Conservation (phyloP, 2,329 filamentous ascomycete species). For the Pestalotiopsis sp. region DNA sequence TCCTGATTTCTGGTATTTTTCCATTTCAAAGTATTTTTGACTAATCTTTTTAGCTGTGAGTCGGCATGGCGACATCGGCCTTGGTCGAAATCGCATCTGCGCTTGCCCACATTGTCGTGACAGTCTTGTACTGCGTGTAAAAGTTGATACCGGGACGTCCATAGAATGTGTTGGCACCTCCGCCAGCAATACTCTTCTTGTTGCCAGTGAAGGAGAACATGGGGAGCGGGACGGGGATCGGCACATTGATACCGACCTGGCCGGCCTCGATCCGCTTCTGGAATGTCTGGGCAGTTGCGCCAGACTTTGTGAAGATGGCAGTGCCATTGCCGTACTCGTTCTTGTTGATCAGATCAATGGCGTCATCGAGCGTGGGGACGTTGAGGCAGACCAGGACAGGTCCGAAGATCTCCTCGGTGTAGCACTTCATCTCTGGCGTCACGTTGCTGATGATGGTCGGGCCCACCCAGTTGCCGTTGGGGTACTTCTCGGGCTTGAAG, state of each 20-base stretch:
- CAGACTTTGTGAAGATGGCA: slow-evolving; percentile 81
- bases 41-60: slow-evolving; percentile 36
- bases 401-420: slow-evolving; percentile 84
- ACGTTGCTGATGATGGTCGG: slow-evolving; percentile 85
- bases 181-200: slow-evolving; percentile 91
- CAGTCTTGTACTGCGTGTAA: slow-evolving; percentile 97
- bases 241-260: slow-evolving; percentile 85
- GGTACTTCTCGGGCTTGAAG: slow-evolving; percentile 76
- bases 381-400: slow-evolving; percentile 83
- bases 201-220: slow-evolving; percentile 76
- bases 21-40: neutral
- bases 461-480: slow-evolving; percentile 83
- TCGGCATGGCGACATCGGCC: slow-evolving; percentile 88
- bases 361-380: slow-evolving; percentile 77
- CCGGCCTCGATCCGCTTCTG: slow-evolving; percentile 81
- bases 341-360: slow-evolving; percentile 78
- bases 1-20: neutral
- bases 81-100: slow-evolving; percentile 85
- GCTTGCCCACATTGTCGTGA: slow-evolving; percentile 87
- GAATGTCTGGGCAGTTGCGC: slow-evolving; percentile 77
- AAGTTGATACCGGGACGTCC: slow-evolving; percentile 91
- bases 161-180: slow-evolving; percentile 93
- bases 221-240: slow-evolving; percentile 72
- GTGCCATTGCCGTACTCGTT: slow-evolving; percentile 89
- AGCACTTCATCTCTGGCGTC: slow-evolving; percentile 80